Conservation (phyloP, 176 grass and related monocot species). For the Triticum dicoccoides region DNA sequence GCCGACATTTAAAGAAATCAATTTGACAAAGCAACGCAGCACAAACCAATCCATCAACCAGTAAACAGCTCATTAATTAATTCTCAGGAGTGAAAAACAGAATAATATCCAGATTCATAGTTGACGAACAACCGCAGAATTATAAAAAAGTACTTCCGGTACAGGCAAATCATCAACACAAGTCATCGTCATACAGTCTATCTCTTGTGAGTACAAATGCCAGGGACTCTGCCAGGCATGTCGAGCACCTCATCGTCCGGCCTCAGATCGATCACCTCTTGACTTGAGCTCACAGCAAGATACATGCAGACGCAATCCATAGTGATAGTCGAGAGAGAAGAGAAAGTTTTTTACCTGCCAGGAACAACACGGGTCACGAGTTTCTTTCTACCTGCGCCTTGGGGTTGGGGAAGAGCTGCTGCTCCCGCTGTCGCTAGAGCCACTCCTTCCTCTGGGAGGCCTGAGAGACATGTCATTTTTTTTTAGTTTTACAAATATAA, state of each 20-base stretch:
- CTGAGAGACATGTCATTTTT: slow-evolving; percentile 32
- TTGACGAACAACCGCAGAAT: background rate
- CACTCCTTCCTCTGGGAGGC: slow-evolving; percentile 83
- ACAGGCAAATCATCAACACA: background rate
- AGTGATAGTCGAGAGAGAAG: slow-evolving; percentile 43
- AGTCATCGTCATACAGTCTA: background rate
- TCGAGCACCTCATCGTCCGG: background rate
- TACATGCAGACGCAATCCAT: slow-evolving; percentile 47
- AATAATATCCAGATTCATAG: background rate
- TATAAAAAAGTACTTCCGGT: background rate
- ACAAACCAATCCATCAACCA: background rate
- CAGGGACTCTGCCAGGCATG: slow-evolving; percentile 13
- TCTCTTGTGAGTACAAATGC: slow-evolving; percentile 1
- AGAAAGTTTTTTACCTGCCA: slow-evolving; percentile 52
- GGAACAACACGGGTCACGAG: slow-evolving; percentile 5
- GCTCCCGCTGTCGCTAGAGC: slow-evolving; percentile 67
- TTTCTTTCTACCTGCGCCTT: slow-evolving; percentile 45
- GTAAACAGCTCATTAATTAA: background rate
- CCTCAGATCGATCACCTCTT: slow-evolving; percentile 10
- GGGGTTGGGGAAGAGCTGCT: slow-evolving; percentile 68
- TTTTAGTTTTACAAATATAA: background rate
- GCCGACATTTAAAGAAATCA: background rate
- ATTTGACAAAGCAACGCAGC: background rate
- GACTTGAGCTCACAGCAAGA: slow-evolving; percentile 52
- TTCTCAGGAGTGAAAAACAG: background rate